phyloP scores from a whole-genome alignment of 768 basidiomycete species.

The Ramaria sp. region DNA sequence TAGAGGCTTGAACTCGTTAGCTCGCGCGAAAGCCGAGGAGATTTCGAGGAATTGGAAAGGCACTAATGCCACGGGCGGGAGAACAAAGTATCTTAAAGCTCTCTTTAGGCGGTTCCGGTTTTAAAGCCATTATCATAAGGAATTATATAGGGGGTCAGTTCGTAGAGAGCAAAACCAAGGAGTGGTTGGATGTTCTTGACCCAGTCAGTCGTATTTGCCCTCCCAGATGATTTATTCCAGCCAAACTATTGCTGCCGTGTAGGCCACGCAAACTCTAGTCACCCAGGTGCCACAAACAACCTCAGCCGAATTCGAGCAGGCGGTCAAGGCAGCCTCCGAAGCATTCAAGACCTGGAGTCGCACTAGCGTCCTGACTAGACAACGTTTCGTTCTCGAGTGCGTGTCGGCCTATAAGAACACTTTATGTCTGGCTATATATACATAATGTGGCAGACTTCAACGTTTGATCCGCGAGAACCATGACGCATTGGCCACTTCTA shows the following conservation, averaged over 20 bases:
- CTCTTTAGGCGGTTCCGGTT: not conserved
- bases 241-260: slow-evolving; percentile 2
- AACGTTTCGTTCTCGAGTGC: slow-evolving; percentile 83
- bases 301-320: slow-evolving; percentile 65
- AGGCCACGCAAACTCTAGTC: slow-evolving; percentile 88
- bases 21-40: slow-evolving; percentile 53
- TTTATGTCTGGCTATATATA: not conserved
- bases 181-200: slow-evolving; percentile 85
- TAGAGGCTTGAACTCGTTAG: slow-evolving; percentile 40
- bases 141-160: slow-evolving; percentile 91
- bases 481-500: slow-evolving; percentile 78
- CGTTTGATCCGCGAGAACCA: slow-evolving; percentile 75
- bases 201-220: slow-evolving; percentile 45
- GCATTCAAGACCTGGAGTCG: slow-evolving; percentile 87
- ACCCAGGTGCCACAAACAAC: slow-evolving; percentile 89
- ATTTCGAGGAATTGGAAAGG: slow-evolving; percentile 77
- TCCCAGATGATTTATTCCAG: not conserved
- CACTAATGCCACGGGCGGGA: slow-evolving; percentile 74
- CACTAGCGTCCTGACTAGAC: slow-evolving; percentile 75
- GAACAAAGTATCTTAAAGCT: slow-evolving; percentile 42
- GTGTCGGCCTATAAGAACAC: slow-evolving; percentile 18
- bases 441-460: slow-evolving; percentile 52
- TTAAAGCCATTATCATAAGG: not conserved
- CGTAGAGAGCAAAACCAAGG: slow-evolving; percentile 61
- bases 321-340: slow-evolving; percentile 70